A percentile compares a stretch with the other conserved stretches of the same genome.
These are phyloP conservation scores for Agrocybe pediades DNA, from an alignment of 768 basidiomycete species.

Conservation along the genomic window DNA sequence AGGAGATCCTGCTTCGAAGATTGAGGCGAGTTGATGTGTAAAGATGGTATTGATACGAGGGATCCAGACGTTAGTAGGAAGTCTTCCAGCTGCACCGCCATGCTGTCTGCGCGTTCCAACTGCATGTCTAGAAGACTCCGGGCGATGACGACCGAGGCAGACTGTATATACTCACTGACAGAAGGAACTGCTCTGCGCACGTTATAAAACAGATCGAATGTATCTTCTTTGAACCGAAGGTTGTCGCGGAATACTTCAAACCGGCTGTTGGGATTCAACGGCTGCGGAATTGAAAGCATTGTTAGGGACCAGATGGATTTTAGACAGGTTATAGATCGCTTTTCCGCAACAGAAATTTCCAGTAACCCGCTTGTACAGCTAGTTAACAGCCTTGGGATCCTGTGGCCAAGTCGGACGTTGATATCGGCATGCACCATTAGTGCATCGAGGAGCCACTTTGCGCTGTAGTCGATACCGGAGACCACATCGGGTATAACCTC, in stretches of 20 bases:
- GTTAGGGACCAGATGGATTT: conserved; percentile 43
- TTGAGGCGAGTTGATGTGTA: background rate
- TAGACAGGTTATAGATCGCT: conserved; percentile 34
- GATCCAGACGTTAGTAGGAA: conserved; percentile 12
- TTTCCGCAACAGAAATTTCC: conserved; percentile 24
- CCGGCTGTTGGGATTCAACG: conserved; percentile 8
- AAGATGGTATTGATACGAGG: background rate
- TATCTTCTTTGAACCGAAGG: conserved; percentile 36
- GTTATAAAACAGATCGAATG: conserved; percentile 26
- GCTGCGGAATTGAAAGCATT: conserved; percentile 38
- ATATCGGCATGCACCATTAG: conserved; percentile 32
- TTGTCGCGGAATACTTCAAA: conserved; percentile 15
- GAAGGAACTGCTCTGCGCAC: conserved; percentile 23
- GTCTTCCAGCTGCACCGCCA: conserved; percentile 24
- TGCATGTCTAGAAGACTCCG: conserved; percentile 35
- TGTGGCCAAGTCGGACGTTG: conserved; percentile 30
- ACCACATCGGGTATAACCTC: conserved; percentile 36
- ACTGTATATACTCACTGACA: conserved; percentile 27
- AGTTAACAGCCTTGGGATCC: conserved; percentile 35
- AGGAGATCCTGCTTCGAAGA: conserved; percentile 2
- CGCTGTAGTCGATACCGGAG: conserved; percentile 38
- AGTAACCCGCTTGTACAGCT: conserved; percentile 29
- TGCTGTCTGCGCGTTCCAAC: conserved; percentile 21
- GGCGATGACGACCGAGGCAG: conserved; percentile 31
- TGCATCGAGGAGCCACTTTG: conserved; percentile 34